Conservation (phyloP, 2,329 filamentous ascomycete genomes). For the Endocalyx cinctus region DNA sequence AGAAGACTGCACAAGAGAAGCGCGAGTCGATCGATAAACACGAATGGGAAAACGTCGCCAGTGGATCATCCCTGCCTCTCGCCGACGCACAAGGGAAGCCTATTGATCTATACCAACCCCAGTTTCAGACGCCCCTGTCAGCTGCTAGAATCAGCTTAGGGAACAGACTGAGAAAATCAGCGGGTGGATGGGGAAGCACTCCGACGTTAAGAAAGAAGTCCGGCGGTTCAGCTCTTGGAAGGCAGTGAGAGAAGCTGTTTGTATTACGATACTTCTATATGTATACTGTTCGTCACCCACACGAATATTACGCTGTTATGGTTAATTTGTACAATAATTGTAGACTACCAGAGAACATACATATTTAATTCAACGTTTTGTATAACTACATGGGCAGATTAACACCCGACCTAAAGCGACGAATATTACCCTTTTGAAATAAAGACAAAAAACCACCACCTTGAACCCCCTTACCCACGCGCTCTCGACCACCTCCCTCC, state of each 20-base stretch:
- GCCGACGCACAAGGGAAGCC: conserved; percentile 25
- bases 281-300: no score
- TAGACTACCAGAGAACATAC: no score
- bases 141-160: conserved; percentile 46
- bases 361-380: no score
- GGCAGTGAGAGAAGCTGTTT: conserved; percentile 11
- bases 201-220: conserved; percentile 35
- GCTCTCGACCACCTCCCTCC: no score
- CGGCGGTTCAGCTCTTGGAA: conserved; percentile 11
- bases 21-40: conserved; percentile 25
- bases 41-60: conserved; percentile 33
- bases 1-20: conserved; percentile 8
- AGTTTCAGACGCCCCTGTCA: conserved; percentile 29
- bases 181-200: conserved; percentile 42
- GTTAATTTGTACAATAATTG: not conserved
- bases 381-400: no score
- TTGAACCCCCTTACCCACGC: no score
- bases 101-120: conserved; percentile 13
- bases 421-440: no score
- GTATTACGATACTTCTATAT: no score
- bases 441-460: no score
- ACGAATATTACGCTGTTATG: no score
- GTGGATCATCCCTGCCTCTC: conserved; percentile 19
- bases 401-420: no score
- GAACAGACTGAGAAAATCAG: conserved; percentile 44